Evolutionary conservation across 495 filamentous ascomycete genomes (phyloP).

Genomic region (Terfezia boudieri): DNA sequence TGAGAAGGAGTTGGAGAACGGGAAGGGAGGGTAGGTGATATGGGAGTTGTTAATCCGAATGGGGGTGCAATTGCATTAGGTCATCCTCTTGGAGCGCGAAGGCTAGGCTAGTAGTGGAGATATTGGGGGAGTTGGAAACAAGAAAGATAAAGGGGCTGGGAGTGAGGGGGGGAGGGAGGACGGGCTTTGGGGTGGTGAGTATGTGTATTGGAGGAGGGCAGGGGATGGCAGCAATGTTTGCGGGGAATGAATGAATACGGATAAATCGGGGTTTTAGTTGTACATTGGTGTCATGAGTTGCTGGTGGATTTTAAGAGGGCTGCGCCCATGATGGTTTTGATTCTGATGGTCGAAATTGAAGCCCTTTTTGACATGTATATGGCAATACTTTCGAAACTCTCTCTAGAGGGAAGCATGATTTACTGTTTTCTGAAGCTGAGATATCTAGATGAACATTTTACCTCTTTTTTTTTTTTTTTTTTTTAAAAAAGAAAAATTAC

Average conservation of each 20-base stretch:
- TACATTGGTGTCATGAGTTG: too few species aligned
- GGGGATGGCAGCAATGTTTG: constrained; percentile 45
- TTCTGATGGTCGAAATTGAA: too few species aligned
- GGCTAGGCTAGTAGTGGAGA: constrained; percentile 53
- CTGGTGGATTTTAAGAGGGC: too few species aligned
- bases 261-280: too few species aligned
- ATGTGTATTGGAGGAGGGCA: constrained; percentile 50
- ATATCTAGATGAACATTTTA: too few species aligned
- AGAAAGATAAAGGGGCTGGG: constrained; percentile 25
- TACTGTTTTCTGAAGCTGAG: too few species aligned
- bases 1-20: constrained; percentile 21
- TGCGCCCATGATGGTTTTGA: too few species aligned
- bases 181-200: constrained; percentile 32
- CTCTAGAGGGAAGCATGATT: too few species aligned
- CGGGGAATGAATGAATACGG: constrained; percentile 29
- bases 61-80: constrained; percentile 86
- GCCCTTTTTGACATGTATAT: too few species aligned
- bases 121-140: constrained; percentile 44
- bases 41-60: constrained; percentile 49
- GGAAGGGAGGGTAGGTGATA: constrained; percentile 16
- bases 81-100: constrained; percentile 86
- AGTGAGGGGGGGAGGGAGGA: constrained; percentile 13
- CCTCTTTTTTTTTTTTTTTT: too few species aligned
- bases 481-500: too few species aligned
- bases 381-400: too few species aligned